A percentile compares a stretch with the other conserved stretches of the same genome.
phyloP scores from a whole-genome alignment of 2,329 filamentous ascomycete species.

The Fusarium coicis region DNA sequence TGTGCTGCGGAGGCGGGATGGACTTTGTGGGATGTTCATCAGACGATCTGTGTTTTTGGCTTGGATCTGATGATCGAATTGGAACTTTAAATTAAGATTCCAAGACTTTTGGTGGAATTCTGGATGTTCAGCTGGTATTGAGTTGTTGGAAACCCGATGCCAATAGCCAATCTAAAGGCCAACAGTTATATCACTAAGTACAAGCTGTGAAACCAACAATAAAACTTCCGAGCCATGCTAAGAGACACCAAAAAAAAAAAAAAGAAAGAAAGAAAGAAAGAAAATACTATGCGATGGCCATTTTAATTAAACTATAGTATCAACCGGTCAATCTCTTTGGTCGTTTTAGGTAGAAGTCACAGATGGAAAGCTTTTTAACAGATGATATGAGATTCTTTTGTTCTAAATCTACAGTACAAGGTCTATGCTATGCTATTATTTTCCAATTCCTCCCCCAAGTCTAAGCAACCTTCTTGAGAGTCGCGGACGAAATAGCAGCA shows the following conservation, averaged over 20 bases:
- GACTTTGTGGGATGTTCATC: background rate
- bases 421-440: background rate
- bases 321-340: background rate
- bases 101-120: too few species aligned
- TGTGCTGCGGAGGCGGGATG: background rate
- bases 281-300: too few species aligned
- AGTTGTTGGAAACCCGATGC: too few species aligned
- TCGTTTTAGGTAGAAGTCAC: background rate
- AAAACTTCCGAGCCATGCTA: too few species aligned
- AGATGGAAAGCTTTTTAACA: background rate
- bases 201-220: rapidly evolving
- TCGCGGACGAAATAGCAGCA: slow-evolving; percentile 10
- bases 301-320: too few species aligned
- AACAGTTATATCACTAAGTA: rapidly evolving
- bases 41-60: background rate
- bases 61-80: background rate
- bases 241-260: too few species aligned
- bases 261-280: too few species aligned
- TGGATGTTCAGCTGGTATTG: too few species aligned
- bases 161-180: rapidly evolving
- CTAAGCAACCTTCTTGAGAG: slow-evolving; percentile 9
- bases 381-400: background rate
- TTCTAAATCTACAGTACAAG: background rate
- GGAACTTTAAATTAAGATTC: too few species aligned
- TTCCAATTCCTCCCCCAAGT: too few species aligned